phyloP scores from a whole-genome alignment of 1,284 basidiomycete genomes.

The Marasmius fiardii region DNA sequence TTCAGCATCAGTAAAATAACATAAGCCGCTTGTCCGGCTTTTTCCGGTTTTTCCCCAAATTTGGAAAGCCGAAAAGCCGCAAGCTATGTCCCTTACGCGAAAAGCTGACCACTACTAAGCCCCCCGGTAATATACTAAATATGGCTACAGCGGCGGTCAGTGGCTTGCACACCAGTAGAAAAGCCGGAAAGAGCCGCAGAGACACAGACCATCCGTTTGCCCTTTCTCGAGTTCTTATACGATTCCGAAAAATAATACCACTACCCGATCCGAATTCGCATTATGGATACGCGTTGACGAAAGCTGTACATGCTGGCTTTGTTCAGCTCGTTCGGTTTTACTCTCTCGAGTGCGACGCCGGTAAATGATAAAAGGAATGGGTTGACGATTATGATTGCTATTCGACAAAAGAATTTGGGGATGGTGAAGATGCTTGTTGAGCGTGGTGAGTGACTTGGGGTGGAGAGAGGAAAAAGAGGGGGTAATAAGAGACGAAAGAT shows the following conservation, averaged over 20 bases:
- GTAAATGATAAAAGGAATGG: constrained; percentile 38
- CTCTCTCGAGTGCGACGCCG: constrained; percentile 71
- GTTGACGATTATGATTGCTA: constrained; percentile 72
- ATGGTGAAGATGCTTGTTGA: constrained; percentile 78
- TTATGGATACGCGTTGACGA: constrained; percentile 75
- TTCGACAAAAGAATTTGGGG: constrained; percentile 61
- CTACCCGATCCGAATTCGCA: constrained; percentile 55
- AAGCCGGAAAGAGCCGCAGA: too few species aligned
- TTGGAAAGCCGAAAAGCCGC: too few species aligned
- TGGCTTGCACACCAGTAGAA: constrained; percentile 68
- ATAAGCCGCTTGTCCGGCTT: too few species aligned
- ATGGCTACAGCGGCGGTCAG: constrained; percentile 64
- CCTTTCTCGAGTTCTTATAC: constrained; percentile 56
- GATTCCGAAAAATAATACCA: constrained; percentile 35
- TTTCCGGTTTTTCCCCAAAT: too few species aligned
- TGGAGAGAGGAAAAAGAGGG: constrained; percentile 13
- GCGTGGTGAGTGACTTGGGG: constrained; percentile 21
- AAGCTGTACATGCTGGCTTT: constrained; percentile 66
- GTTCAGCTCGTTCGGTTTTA: constrained; percentile 62
- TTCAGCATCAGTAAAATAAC: too few species aligned
- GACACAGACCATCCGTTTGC: constrained; percentile 52
- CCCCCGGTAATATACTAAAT: too few species aligned
- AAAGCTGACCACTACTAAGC: too few species aligned
- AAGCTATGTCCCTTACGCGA: too few species aligned
- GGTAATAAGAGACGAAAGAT: constrained; percentile 48